Conservation (phyloP, 176 grass and related monocot species). For the Hordeum marinum region DNA sequence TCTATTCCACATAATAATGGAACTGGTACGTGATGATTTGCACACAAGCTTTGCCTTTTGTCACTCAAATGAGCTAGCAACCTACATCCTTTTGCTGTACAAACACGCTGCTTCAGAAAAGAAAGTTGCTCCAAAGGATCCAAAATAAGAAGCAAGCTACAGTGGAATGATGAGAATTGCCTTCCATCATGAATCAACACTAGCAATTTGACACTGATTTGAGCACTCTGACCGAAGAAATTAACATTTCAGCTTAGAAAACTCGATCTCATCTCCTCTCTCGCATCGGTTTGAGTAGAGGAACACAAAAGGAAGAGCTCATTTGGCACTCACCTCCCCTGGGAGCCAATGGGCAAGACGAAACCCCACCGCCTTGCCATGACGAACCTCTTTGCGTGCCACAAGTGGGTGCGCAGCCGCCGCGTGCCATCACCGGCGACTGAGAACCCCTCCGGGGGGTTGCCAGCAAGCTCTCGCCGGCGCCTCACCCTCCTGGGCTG, state of each 20-base stretch:
- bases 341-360: slow-evolving; percentile 51
- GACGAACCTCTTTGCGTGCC: slow-evolving; percentile 83
- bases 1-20: neutral
- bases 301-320: neutral
- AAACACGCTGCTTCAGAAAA: neutral
- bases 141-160: neutral
- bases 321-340: slow-evolving; percentile 44
- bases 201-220: neutral
- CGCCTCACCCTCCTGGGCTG: slow-evolving; percentile 52
- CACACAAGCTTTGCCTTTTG: neutral
- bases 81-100: neutral
- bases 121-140: neutral
- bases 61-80: neutral
- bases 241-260: neutral
- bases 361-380: slow-evolving; percentile 79
- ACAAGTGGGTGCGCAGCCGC: slow-evolving; percentile 80
- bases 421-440: slow-evolving; percentile 46
- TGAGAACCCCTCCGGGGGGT: slow-evolving; percentile 59
- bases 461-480: slow-evolving; percentile 53
- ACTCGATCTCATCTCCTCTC: neutral
- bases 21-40: neutral
- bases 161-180: neutral
- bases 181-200: neutral
- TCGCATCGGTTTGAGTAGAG: neutral
- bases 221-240: neutral